These are phyloP conservation scores for Hypericum androsaemum DNA, from an alignment of 345 rosid genomes.

Conservation along the genomic window DNA sequence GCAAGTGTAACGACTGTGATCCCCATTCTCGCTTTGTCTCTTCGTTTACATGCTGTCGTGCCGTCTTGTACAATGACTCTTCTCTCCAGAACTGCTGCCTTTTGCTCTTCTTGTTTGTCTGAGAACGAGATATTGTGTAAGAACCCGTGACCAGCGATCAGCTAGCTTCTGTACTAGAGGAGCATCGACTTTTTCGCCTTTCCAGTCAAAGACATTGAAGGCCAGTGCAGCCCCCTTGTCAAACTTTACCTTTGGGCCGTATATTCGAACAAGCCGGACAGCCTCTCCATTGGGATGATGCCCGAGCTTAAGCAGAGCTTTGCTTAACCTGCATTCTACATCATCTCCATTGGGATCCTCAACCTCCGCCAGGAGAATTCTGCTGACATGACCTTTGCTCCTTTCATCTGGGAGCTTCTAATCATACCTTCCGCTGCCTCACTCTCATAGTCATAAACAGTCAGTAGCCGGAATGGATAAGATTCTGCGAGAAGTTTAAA, in stretches of 20 bases:
- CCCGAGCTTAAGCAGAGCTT: slow-evolving; percentile 64
- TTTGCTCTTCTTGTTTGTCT: slow-evolving; percentile 49
- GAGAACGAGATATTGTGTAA: slow-evolving; percentile 56
- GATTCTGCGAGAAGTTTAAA: slow-evolving; percentile 82
- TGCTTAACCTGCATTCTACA: slow-evolving; percentile 56
- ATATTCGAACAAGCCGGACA: slow-evolving; percentile 49
- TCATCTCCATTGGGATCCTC: slow-evolving; percentile 31
- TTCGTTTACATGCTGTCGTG: slow-evolving; percentile 15
- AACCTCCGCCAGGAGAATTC: slow-evolving; percentile 90
- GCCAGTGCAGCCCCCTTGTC: slow-evolving; percentile 86
- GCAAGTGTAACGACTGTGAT: slow-evolving; percentile 64
- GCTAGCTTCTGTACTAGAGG: slow-evolving; percentile 83
- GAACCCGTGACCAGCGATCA: slow-evolving; percentile 53
- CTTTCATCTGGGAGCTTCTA: slow-evolving; percentile 54
- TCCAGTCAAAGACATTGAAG: slow-evolving; percentile 74
- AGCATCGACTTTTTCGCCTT: slow-evolving; percentile 69
- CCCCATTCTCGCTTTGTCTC: slow-evolving; percentile 34
- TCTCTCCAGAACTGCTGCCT: slow-evolving; percentile 38
- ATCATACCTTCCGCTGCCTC: slow-evolving; percentile 71
- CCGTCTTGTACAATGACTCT: slow-evolving; percentile 24
- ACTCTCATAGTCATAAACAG: slow-evolving; percentile 83
- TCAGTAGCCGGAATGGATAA: slow-evolving; percentile 71
- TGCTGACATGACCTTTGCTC: slow-evolving; percentile 64
- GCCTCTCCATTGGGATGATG: slow-evolving; percentile 57
- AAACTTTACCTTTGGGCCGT: slow-evolving; percentile 74